These are phyloP conservation scores for Murraya paniculata DNA, from an alignment of 345 rosid species.

Conservation along the genomic window DNA sequence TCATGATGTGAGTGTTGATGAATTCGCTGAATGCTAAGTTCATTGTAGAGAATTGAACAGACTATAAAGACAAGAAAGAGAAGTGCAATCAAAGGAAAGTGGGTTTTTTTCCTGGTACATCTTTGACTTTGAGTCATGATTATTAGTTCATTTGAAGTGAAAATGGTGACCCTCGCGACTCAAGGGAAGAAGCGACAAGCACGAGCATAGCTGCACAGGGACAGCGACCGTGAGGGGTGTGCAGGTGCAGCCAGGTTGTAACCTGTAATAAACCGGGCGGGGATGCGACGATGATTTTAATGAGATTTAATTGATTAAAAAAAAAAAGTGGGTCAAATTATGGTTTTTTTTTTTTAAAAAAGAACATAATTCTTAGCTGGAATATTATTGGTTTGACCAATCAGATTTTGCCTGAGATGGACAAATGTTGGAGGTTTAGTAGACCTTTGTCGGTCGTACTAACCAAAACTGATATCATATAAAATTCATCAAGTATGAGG, in stretches of 20 bases:
- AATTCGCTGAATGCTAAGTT: constrained; percentile 55
- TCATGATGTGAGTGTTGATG: constrained; percentile 32
- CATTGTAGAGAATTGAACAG: constrained; percentile 53
- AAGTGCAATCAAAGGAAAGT: constrained; percentile 49
- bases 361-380: neutral
- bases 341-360: neutral
- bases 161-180: neutral
- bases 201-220: neutral
- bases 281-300: neutral
- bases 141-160: neutral
- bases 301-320: neutral
- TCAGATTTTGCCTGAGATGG: neutral
- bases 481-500: neutral
- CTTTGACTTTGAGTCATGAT: constrained; percentile 64
- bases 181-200: neutral
- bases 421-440: neutral
- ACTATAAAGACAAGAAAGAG: constrained; percentile 43
- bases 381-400: neutral
- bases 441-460: neutral
- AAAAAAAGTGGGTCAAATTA: neutral
- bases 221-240: neutral
- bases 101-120: constrained; percentile 73
- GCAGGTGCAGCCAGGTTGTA: neutral
- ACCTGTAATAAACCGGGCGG: neutral
- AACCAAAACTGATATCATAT: neutral